Evolutionary conservation across 2,329 filamentous ascomycete genomes (phyloP).

Genomic region (Xenosphaeropsis pyriputrescens): DNA sequence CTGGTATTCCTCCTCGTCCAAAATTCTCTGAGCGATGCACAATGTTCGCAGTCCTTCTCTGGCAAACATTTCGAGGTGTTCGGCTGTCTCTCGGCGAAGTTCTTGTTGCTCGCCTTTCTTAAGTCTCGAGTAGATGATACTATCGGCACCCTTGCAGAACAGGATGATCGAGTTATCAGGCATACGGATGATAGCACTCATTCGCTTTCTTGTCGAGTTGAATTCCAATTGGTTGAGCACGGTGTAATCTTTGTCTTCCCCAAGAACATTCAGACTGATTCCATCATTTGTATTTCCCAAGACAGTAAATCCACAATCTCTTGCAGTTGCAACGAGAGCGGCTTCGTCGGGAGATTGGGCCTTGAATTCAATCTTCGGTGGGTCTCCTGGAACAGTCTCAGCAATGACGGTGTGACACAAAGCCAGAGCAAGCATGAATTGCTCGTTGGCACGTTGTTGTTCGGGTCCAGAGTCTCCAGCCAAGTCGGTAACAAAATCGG

Average conservation of each 20-base stretch:
- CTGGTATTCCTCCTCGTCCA: conserved; percentile 72
- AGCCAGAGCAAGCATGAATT: conserved; percentile 89
- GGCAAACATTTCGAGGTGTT: conserved; percentile 94
- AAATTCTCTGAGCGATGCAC: conserved; percentile 74
- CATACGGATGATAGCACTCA: conserved; percentile 96
- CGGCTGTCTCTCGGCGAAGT: conserved; percentile 68
- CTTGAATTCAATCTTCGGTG: conserved; percentile 85
- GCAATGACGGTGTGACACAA: conserved; percentile 96
- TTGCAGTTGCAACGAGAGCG: conserved; percentile 82
- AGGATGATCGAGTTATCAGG: conserved; percentile 78
- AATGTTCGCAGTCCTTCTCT: conserved; percentile 88
- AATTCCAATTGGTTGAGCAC: conserved; percentile 95
- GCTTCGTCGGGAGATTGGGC: conserved; percentile 96
- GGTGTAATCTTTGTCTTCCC: conserved; percentile 69
- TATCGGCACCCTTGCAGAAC: conserved; percentile 96
- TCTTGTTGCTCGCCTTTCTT: conserved; percentile 75
- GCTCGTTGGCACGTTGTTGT: conserved; percentile 65
- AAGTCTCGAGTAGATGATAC: conserved; percentile 87
- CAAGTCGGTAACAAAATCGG: conserved; percentile 76
- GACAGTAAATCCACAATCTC: conserved; percentile 90
- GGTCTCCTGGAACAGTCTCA: conserved; percentile 78
- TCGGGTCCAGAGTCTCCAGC: conserved; percentile 60
- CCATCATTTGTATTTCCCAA: conserved; percentile 67
- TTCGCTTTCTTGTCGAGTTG: conserved; percentile 90
- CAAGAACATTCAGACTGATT: conserved; percentile 75